A percentile compares a stretch with the other conserved stretches of the same genome.
phyloP scores from a whole-genome alignment of 176 grass and related monocot genomes.

The Melocanna baccifera region DNA sequence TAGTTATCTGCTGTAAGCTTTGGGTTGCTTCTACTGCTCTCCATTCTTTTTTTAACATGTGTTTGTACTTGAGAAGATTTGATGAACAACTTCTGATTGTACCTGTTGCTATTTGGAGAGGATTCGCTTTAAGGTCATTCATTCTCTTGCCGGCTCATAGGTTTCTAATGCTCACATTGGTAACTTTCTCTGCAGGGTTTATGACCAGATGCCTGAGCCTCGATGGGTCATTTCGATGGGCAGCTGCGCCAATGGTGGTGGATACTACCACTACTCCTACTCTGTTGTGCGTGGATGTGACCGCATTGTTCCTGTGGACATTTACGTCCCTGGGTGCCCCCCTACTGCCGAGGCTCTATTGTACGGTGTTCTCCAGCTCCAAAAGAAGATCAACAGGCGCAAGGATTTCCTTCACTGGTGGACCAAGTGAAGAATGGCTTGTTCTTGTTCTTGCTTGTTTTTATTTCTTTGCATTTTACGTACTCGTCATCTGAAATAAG shows the following conservation, averaged over 20 bases:
- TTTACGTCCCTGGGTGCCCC: slow-evolving; percentile 88
- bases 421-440: slow-evolving; percentile 61
- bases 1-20: background rate
- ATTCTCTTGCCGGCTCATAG: background rate
- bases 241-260: slow-evolving; percentile 93
- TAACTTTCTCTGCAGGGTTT: slow-evolving; percentile 50
- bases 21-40: background rate
- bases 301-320: slow-evolving; percentile 92
- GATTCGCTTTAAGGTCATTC: background rate
- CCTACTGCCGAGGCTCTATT: slow-evolving; percentile 92
- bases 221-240: slow-evolving; percentile 98
- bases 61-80: background rate
- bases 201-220: slow-evolving; percentile 98
- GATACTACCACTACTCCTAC: slow-evolving; percentile 97
- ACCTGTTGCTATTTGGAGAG: background rate
- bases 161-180: slow-evolving; percentile 1
- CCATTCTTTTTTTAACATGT: background rate
- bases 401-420: slow-evolving; percentile 99
- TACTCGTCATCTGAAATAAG: slow-evolving; percentile 53
- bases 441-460: slow-evolving; percentile 9
- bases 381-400: slow-evolving; percentile 96
- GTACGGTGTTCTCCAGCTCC: slow-evolving; percentile 94
- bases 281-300: slow-evolving; percentile 94
- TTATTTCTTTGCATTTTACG: slow-evolving; percentile 20
- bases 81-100: background rate